phyloP scores from a whole-genome alignment of 73 alveolate species.

The Paramecium tetraurelia region DNA sequence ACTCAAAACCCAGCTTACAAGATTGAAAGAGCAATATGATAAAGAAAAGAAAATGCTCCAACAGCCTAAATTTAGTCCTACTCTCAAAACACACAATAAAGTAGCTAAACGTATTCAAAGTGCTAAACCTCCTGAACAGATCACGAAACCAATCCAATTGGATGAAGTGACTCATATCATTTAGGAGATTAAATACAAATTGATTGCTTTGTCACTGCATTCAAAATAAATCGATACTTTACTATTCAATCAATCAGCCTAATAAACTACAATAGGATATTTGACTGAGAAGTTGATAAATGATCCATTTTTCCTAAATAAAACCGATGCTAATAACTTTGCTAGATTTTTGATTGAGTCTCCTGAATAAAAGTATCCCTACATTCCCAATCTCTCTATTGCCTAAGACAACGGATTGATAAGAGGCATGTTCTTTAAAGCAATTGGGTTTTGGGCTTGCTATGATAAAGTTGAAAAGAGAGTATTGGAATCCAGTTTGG shows the following conservation, averaged over 20 bases:
- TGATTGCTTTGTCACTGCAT: neutral
- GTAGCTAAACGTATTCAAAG: neutral
- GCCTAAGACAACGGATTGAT: neutral
- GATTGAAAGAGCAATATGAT: neutral
- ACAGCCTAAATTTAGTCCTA: neutral
- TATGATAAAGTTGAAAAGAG: slow-evolving; percentile 22
- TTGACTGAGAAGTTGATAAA: neutral
- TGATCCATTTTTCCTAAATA: neutral
- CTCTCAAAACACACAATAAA: slow-evolving; percentile 5
- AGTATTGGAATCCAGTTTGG: neutral
- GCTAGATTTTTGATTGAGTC: neutral
- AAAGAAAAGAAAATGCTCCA: neutral
- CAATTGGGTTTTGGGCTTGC: slow-evolving; percentile 43
- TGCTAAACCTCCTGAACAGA: slow-evolving; percentile 14
- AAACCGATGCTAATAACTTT: neutral
- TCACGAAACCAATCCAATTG: neutral
- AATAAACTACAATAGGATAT: neutral
- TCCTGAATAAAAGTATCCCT: neutral
- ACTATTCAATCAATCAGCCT: neutral
- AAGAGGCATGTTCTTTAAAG: neutral
- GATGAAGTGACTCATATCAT: neutral
- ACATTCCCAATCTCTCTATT: neutral
- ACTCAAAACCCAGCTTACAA: neutral
- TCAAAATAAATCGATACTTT: neutral
- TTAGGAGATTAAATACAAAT: neutral